Evolutionary conservation across 768 basidiomycete genomes (phyloP), one percentile per base, ranked within the genome.

Genomic region (Leccinum boreale): DNA sequence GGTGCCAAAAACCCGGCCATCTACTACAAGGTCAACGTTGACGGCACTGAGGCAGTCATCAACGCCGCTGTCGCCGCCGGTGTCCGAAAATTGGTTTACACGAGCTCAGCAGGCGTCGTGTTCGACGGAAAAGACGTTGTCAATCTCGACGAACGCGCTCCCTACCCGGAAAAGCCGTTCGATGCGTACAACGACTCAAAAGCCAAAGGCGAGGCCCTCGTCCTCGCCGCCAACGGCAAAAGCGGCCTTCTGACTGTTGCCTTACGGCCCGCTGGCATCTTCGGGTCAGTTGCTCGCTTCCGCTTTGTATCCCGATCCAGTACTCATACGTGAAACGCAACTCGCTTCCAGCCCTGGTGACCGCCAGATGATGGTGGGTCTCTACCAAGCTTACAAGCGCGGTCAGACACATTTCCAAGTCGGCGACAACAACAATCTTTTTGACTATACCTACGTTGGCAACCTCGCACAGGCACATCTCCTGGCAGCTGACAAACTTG

Each of bases 131-230:
- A 74, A 17, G 85, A 94, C 72, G 79, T 94, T 52, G 81, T 90
- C 58, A 85, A 93, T 67, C 83, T 89, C 29, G 97, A 99, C 73
- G 97, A 99, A 75, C 85, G 97, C 9, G 71, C 90, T 42, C 83
- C 86, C 0, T 80, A 82, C 58, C 92, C 93, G 0, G 81, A 81
- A 44, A 82, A 83, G 36, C 84, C 86, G 4, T 79, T 94, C 71
- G 94, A 98, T 71, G 87, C 90, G 0, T 99, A 99, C 74, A 98
- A 95, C 68, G 89, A 90, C 58, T 93, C 94, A 12, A 99, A 99
- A 73, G 90, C 89, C 12, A 82, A 89, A 70, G 95, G 90, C 0
- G 96, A 98, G 72, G 78, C 81, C 35, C 77, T 90, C 36, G 87
- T 98, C 8, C 77, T 99, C 3, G 85, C 79, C 28, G 91, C 97